Base-by-base conservation (phyloP, 2,329 filamentous ascomycete species). In the Ophiocordyceps camponoti-rufipedis region DNA sequence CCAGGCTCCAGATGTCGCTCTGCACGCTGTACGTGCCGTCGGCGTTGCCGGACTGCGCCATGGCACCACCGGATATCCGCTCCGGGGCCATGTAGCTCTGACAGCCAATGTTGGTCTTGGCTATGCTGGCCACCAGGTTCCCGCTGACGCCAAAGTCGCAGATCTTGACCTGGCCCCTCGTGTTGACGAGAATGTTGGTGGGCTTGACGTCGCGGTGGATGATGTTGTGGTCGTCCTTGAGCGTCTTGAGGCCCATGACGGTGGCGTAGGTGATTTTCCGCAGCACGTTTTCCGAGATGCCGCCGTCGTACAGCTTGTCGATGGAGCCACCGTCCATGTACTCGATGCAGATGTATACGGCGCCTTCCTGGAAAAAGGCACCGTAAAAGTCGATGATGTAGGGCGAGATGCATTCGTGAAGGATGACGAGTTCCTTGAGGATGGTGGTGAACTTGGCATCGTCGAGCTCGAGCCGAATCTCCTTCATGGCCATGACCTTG, bases 81-180 rank as follows among this genome's bases (percentile, higher is more conserved):
- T 98, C 91, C 0, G 91, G 91, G 0, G 91, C 91, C 91, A 98
- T 98, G 66, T 98, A 98, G 58, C 88, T 95, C 65, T 98, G 91
- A 57, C 91, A 98, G 38, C 91, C 91, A 56, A 98, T 98, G 59
- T 98, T 98, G 28, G 91, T 98, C 65, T 93, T 94, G 44, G 91
- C 91, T 55, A 96, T 96, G 66, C 87, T 94, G 23, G 91, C 89
- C 19, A 98, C 91, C 23, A 98, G 68, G 56, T 98, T 98, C 45
- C 91, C 91, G 53, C 85, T 93, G 46, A 98, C 91, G 47, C 91
- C 91, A 61, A 98, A 98, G 63, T 98, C 91, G 63, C 91, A 98
- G 47, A 98, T 94, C 66, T 98, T 98, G 68, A 96, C 74, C 58
- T 95, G 87, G 1, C 91, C 91, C 40, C 74, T 74, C 2, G 81